Evolutionary conservation across 371 early-diverging fungal genomes (phyloP), one percentile per base, ranked within the genome.

Genomic region (Synchytrium microbalum): DNA sequence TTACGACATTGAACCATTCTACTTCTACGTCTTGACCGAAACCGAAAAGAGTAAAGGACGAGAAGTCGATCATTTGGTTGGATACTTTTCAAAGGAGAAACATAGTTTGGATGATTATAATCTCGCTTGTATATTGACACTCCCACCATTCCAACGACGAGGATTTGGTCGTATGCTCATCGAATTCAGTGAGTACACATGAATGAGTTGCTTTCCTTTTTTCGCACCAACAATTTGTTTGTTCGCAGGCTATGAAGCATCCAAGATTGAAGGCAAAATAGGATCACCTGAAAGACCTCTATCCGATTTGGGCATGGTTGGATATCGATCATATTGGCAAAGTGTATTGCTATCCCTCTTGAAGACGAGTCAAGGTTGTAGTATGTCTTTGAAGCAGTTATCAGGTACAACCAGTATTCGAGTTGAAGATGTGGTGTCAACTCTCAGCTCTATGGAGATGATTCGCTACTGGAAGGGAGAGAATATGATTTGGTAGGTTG

Each of bases 221-320:
- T 55, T 23, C 54, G n/a, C 29, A 26, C 13, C 32, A 16, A 29
- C 30, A 52, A 23, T 23, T 57, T 68, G 26, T 57, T 68, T 64
- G 23, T 33, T n/a, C 26, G 1, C 63, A 85, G 85, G 85, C 68
- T 99, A 99, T 69, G 90, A 95, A 75, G 80, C 99, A 32, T 91
- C 92, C 52, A 92, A 90, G 69, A 85, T 86, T 31, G 98, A 99
- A 75, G 88, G 90, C 32, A 84, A 87, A 56, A 75, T 92, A 3
- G 96, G 97, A 16, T 91, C 94, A 1, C 99, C 99, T 1, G 99
- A 99, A 69, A 88, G 92, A 64, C 99, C 99, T 2, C 72, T 99
- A 33, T 92, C 92, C 19, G 95, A 95, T 72, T 78, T 98, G 3
- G 99, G 99, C 0, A 73, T 95, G 56, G 69, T 92, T 3, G 88